Evolutionary conservation across 2,329 filamentous ascomycete species (phyloP).

Genomic region (Paecilomyces variotii): DNA sequence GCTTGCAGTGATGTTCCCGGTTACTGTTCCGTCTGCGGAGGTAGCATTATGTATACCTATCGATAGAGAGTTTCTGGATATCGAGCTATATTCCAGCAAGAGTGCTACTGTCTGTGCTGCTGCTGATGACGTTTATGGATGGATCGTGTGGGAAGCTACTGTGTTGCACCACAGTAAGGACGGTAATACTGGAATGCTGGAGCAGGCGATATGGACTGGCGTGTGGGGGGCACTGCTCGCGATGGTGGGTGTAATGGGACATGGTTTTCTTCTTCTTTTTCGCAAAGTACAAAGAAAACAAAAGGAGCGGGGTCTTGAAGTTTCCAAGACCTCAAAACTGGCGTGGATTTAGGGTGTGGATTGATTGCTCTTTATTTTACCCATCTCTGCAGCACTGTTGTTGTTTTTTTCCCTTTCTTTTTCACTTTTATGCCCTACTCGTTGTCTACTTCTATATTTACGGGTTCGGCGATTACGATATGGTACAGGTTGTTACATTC

Average conservation of each 20-base stretch:
- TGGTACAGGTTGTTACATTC: constrained; percentile 14
- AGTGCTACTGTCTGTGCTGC: not conserved
- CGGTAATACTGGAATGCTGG: not conserved
- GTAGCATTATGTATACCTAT: constrained; percentile 6
- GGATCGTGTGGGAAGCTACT: not conserved
- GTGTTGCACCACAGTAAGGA: not conserved
- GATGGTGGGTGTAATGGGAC: not conserved
- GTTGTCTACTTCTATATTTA: constrained; percentile 14
- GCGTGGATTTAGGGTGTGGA: constrained; percentile 3
- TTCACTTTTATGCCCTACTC: constrained; percentile 8
- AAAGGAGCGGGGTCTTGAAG: not conserved
- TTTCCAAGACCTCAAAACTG: not conserved
- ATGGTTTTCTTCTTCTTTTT: not conserved
- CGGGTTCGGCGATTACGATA: constrained; percentile 16
- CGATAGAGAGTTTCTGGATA: constrained; percentile 19
- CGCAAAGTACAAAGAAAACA: constrained; percentile 1
- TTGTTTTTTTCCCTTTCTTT: not conserved
- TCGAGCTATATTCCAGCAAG: not conserved
- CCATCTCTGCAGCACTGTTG: constrained; percentile 9
- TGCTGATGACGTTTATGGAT: constrained; percentile 5
- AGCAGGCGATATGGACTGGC: not conserved
- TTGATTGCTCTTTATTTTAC: constrained; percentile 7
- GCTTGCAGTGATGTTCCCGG: not conserved
- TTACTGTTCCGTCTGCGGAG: not conserved
- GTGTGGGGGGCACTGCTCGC: not conserved